Evolutionary conservation across 2,329 filamentous ascomycete genomes (phyloP), one percentile per base, ranked within the genome.

Genomic region (Ploettnerulaceae sp.): DNA sequence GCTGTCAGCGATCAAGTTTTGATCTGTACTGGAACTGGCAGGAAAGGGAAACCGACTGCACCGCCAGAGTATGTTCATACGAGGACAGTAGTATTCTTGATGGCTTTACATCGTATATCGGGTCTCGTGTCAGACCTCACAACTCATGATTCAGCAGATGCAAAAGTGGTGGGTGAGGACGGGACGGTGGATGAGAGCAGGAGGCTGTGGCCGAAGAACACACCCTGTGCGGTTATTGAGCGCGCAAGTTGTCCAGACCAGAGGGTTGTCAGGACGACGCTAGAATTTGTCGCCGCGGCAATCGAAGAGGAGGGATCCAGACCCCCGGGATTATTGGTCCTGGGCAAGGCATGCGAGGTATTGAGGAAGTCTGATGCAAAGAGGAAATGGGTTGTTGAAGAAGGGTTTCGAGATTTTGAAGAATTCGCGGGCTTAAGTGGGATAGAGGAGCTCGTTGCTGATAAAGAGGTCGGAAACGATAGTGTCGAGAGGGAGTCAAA

Each of bases 161-260:
- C 60, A 2, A 70, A 54, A 57, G 57, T 43, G 32, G 56, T 64
- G 12, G 56, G 57, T 5, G 61, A 61, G 1, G 64, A 69, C 40
- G 64, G 62, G 2, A 59, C 64, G 9, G 48, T 44, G 2, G 60
- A 61, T 31, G 55, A 60, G 14, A 54, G 34, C n/a, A 66, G 71
- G 45, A 55, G 51, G 2, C 61, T 81, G 1, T 96, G 89, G 82
- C 91, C 91, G 0, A 67, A 67, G 25, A 67, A 70, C n/a, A 93
- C 89, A 1, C 89, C 91, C 0, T 96, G 91, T 60, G 90, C 91
- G 1, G 90, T 98, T 8, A 77, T 98, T 45, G 93, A 98, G 68
- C 77, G 93, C 26, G 93, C 93, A 5, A 95, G 87, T 51, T 98
- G 93, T 63, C 86, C 89, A 0, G 93, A 98, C 63, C 93, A 98